phyloP scores from a whole-genome alignment of 106 monocot species.

The Dendrobium huoshanense region DNA sequence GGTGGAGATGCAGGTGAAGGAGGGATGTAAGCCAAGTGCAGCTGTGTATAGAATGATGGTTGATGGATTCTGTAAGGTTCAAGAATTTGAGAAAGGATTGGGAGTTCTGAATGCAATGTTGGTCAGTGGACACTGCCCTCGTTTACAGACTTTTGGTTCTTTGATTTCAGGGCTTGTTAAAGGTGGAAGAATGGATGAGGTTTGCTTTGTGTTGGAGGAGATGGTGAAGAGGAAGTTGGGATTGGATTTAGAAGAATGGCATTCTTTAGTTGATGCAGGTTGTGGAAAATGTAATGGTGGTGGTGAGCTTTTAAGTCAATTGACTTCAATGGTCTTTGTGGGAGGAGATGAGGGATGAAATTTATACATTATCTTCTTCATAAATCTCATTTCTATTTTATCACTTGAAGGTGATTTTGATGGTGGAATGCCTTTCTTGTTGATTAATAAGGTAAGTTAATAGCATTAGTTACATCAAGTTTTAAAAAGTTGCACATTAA shows the following conservation, averaged over 20 bases:
- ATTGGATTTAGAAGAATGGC: conserved; percentile 39
- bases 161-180: conserved; percentile 52
- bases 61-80: conserved; percentile 58
- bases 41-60: conserved; percentile 68
- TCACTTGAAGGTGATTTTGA: too few species aligned
- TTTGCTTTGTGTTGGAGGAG: conserved; percentile 56
- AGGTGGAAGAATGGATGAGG: conserved; percentile 45
- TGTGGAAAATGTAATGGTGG: conserved; percentile 10
- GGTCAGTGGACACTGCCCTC: conserved; percentile 51
- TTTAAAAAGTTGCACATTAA: too few species aligned
- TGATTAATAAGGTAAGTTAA: too few species aligned
- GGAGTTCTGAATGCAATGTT: conserved; percentile 63
- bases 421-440: too few species aligned
- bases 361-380: background rate
- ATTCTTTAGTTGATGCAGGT: conserved; percentile 23
- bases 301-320: conserved; percentile 9
- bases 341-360: conserved; percentile 2
- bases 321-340: conserved; percentile 6
- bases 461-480: too few species aligned
- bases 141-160: conserved; percentile 41
- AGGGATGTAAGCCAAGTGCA: conserved; percentile 42
- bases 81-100: conserved; percentile 64
- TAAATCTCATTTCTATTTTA: too few species aligned
- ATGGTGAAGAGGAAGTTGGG: conserved; percentile 61
- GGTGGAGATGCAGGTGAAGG: conserved; percentile 74